A percentile compares a stretch with the other conserved stretches of the same genome.
Evolutionary conservation across 2,329 filamentous ascomycete genomes (phyloP).

Genomic region (Colletotrichum trifolii): DNA sequence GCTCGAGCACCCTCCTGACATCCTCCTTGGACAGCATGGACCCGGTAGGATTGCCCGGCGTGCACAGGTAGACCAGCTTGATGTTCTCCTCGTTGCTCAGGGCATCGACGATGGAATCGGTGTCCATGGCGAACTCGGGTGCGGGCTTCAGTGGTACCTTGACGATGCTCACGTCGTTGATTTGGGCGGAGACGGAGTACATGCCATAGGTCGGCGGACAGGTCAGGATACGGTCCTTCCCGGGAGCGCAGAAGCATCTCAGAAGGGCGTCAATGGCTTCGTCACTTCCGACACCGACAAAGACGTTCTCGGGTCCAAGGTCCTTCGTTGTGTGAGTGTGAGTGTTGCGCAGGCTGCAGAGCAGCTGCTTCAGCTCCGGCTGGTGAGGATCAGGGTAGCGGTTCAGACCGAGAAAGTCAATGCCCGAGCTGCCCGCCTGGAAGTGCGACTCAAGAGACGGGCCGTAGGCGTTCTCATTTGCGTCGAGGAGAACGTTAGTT

Average conservation of each 20-base stretch:
- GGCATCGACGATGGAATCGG: constrained; percentile 72
- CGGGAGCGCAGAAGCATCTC: constrained; percentile 91
- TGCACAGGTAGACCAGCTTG: constrained; percentile 93
- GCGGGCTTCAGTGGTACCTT: constrained; percentile 83
- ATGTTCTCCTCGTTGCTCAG: constrained; percentile 72
- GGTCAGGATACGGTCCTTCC: constrained; percentile 88
- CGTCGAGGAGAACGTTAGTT: constrained; percentile 93
- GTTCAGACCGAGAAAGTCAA: constrained; percentile 86
- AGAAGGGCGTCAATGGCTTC: constrained; percentile 96
- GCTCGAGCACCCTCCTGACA: constrained; percentile 78
- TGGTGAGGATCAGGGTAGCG: constrained; percentile 98
- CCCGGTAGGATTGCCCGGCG: constrained; percentile 93
- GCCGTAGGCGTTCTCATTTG: constrained; percentile 97
- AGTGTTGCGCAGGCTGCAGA: constrained; percentile 89
- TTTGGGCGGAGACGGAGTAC: constrained; percentile 93
- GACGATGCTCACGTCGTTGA: constrained; percentile 90
- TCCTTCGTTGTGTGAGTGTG: constrained; percentile 80
- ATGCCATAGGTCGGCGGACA: constrained; percentile 99
- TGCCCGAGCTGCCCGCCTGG: constrained; percentile 62
- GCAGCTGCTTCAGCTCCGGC: constrained; percentile 81
- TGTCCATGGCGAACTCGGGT: constrained; percentile 79
- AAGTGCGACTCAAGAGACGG: constrained; percentile 74
- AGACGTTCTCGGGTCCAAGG: constrained; percentile 84
- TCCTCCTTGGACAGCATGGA: constrained; percentile 80
- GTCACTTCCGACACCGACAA: constrained; percentile 95